phyloP scores from a whole-genome alignment of 805 yeast genomes.

The Wickerhamomyces chambardii region DNA sequence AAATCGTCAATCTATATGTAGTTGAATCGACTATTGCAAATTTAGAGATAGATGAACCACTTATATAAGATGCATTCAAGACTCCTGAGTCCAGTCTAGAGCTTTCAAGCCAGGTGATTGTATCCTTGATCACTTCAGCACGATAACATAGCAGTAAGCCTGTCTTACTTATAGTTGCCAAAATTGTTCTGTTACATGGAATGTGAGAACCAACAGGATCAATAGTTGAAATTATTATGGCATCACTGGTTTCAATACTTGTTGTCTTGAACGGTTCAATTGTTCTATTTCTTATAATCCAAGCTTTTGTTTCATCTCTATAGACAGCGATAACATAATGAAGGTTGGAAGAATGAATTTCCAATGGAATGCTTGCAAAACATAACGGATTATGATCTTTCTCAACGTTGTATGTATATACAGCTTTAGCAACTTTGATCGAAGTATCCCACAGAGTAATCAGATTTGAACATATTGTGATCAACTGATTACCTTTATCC shows the following conservation, averaged over 20 bases:
- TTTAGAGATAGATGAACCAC: slow-evolving; percentile 71
- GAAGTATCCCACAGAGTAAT: slow-evolving; percentile 59
- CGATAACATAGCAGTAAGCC: slow-evolving; percentile 44
- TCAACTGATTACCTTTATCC: slow-evolving; percentile 34
- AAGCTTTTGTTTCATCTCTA: slow-evolving; percentile 28
- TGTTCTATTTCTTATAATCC: slow-evolving; percentile 22
- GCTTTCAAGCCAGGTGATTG: slow-evolving; percentile 19
- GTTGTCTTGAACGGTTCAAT: slow-evolving; percentile 25
- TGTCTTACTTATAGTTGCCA: slow-evolving; percentile 46
- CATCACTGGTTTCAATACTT: slow-evolving; percentile 27
- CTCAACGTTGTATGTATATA: slow-evolving; percentile 9
- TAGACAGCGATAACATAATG: slow-evolving; percentile 47
- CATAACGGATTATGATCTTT: slow-evolving; percentile 12
- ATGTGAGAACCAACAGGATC: slow-evolving; percentile 49
- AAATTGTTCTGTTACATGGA: slow-evolving; percentile 28
- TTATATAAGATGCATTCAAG: slow-evolving; percentile 38
- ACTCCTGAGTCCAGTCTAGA: slow-evolving; percentile 52
- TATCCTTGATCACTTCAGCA: too few relatives aligned
- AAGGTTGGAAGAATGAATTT: slow-evolving; percentile 18
- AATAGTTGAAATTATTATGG: slow-evolving; percentile 42
- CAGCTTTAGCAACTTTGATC: slow-evolving; percentile 14
- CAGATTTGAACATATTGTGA: slow-evolving; percentile 32
- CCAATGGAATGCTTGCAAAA: slow-evolving; percentile 27
- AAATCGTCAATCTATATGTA: slow-evolving; percentile 50
- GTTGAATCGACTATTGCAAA: slow-evolving; percentile 61